These are phyloP conservation scores for Suhomyces xylopsoci DNA, from an alignment of 805 yeast genomes.

Conservation along the genomic window DNA sequence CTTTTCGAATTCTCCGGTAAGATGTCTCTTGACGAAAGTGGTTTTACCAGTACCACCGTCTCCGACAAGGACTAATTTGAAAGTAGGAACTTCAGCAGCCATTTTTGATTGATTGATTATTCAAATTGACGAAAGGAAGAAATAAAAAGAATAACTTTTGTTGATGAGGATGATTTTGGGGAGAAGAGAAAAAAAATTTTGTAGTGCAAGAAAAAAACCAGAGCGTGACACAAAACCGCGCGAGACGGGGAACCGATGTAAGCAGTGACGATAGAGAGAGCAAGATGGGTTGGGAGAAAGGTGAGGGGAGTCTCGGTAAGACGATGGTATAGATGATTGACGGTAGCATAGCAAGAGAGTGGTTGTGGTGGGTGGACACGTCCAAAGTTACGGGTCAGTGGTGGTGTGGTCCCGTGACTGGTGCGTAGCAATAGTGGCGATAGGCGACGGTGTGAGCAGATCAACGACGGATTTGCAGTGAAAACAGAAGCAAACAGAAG, in stretches of 20 bases:
- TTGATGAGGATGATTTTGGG: conserved; percentile 1
- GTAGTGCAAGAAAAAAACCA: not conserved
- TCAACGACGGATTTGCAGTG: not conserved
- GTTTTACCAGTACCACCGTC: conserved; percentile 99
- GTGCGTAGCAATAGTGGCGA: not conserved
- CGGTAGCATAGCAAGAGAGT: not conserved
- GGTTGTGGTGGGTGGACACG: not conserved
- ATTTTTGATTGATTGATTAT: conserved; percentile 24
- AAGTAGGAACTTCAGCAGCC: conserved; percentile 89
- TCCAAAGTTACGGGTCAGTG: not conserved
- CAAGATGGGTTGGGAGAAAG: not conserved
- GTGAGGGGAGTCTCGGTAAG: not conserved
- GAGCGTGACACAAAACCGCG: not conserved
- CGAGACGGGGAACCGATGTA: not conserved
- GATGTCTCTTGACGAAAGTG: conserved; percentile 98
- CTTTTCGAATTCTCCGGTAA: conserved; percentile 99
- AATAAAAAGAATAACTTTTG: conserved; percentile 1
- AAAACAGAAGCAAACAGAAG: not conserved
- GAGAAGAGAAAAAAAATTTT: not conserved
- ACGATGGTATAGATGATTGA: not conserved
- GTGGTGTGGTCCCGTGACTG: not conserved
- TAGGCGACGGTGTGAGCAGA: not conserved
- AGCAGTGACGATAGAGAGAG: not conserved
- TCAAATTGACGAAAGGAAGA: not conserved
- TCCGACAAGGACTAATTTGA: conserved; percentile 98